Base-by-base conservation (phyloP, 2,329 filamentous ascomycete species). In the Peltaster fructicola region DNA sequence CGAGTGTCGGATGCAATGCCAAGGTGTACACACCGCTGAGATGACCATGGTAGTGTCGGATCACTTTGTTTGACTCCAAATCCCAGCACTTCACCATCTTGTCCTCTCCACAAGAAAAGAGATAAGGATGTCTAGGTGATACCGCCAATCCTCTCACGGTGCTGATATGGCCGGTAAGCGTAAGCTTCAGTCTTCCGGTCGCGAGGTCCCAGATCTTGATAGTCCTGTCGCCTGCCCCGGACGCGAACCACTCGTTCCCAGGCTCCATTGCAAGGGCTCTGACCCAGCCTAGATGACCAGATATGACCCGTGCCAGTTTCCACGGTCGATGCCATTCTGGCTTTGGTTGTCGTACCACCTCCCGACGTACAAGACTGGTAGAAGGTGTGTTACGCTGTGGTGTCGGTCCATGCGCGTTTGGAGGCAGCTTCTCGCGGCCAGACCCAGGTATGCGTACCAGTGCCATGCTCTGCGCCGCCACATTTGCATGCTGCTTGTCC, bases 41-140 rank as follows among this genome's bases (percentile, higher is more conserved):
- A 55, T 98, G 88, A 10, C 90, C 90, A 50, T 98, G 88, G 51
- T 95, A 98, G 50, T 98, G 88, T 18, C 85, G 70, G 45, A 95
- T 93, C 31, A 98, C 88, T 53, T 93, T 93, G 59, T 98, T 98
- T n/a, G 85, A 93, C 53, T 98, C 88, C 37, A 98, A 58, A 57
- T 98, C 88, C 88, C 88, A 98, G 56, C 88, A 98, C 55, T 98
- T 98, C 34, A 98, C 88, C 84, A 93, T 93, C 60, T 98, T 98
- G 51, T 98, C 88, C 53, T 98, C 88, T 30, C 81, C 90, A 45
- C 88, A 98, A 7, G 82, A 92, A 53, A 98, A 98, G 7, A 98
- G 65, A 47, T 98, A 98, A 0, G 88, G 90, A 54, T 98, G 88
- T 22, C 88, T 64, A 9, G 84, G 79, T 11, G 81, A 92, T 6